Evolutionary conservation across 371 early-diverging fungal species (phyloP), one percentile per base, ranked within the genome.

Genomic region (Mortierella sp.): DNA sequence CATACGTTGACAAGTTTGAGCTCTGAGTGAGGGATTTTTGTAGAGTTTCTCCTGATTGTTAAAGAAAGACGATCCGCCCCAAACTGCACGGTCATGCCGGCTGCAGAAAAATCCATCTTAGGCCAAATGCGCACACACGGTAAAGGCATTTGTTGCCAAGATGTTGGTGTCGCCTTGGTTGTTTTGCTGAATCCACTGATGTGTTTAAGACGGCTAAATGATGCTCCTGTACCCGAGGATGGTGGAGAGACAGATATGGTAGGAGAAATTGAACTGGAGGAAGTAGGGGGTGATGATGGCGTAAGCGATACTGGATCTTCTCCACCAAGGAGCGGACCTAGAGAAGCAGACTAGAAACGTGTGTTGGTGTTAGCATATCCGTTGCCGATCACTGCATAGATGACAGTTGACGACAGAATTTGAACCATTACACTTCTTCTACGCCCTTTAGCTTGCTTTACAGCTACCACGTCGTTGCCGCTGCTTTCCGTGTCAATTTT

Each of bases 11-110:
- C 64, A 31, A 61, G 56, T 17, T 64, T 70, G 28, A 80, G 47
- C 28, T 75, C 65, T 26, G 66, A 47, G 31, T 80, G 70, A 31
- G 63, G 37, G 13, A 80, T 68, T 61, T 54, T 63, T 5, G 81
- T 80, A 12, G 64, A 65, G 26, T 75, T 71, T 23, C 61, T 47
- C 26, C 60, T 70, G 62, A 80, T 70, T 17, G 62, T 75, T 26
- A 80, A 5, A 22, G 71, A 60, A 22, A 80, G 23, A n/a, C 75
- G 68, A 56, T 80, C 81, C 0, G 53, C 22, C 2, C 68, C 72
- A 65, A 80, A 80, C 13, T 74, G 70, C 1, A 80, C 57, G 3
- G 64, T 67, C 75, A 74, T 71, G 7, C 68, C 75, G 10, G 49
- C 63, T 6, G 70, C 51, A 8, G 66, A 58, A 56, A 69, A 73